Evolutionary conservation across 495 filamentous ascomycete species (phyloP).

Genomic region (Trichoderma virens): DNA sequence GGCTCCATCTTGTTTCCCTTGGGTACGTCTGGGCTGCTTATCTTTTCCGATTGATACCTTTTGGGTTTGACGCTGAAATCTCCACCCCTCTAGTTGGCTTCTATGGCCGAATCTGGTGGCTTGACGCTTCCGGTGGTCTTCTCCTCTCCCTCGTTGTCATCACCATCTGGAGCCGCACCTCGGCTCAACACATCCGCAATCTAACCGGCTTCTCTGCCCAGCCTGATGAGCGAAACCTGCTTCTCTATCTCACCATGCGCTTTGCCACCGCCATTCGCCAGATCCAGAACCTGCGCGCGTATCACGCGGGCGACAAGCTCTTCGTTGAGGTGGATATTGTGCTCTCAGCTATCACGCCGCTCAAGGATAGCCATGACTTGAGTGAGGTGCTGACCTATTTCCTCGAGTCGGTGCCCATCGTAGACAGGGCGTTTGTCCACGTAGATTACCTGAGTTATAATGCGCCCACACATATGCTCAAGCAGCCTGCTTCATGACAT

Average conservation of each 20-base stretch:
- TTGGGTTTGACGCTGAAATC: background rate
- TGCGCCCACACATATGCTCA: slow-evolving; percentile 66
- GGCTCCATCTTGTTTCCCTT: slow-evolving; percentile 82
- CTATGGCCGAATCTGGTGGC: slow-evolving; percentile 71
- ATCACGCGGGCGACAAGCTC: slow-evolving; percentile 83
- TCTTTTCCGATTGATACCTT: slow-evolving; percentile 7
- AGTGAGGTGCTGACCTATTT: slow-evolving; percentile 83
- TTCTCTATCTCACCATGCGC: slow-evolving; percentile 89
- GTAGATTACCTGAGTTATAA: slow-evolving; percentile 77
- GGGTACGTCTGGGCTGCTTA: slow-evolving; percentile 34
- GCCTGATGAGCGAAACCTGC: slow-evolving; percentile 71
- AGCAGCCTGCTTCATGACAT: background rate
- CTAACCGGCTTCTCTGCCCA: slow-evolving; percentile 75
- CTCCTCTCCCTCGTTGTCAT: slow-evolving; percentile 77
- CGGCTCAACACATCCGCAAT: slow-evolving; percentile 70
- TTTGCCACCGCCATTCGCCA: slow-evolving; percentile 84
- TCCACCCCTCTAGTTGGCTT: slow-evolving; percentile 51
- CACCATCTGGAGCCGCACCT: slow-evolving; percentile 73
- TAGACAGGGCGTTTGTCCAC: slow-evolving; percentile 65
- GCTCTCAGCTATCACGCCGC: slow-evolving; percentile 65
- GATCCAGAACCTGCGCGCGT: slow-evolving; percentile 82
- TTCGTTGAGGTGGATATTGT: slow-evolving; percentile 78
- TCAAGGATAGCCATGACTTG: slow-evolving; percentile 84
- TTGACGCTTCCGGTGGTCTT: slow-evolving; percentile 78
- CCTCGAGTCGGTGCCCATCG: slow-evolving; percentile 75